phyloP scores from a whole-genome alignment of 2,329 filamentous ascomycete genomes.

The Gnomoniopsis sp. region DNA sequence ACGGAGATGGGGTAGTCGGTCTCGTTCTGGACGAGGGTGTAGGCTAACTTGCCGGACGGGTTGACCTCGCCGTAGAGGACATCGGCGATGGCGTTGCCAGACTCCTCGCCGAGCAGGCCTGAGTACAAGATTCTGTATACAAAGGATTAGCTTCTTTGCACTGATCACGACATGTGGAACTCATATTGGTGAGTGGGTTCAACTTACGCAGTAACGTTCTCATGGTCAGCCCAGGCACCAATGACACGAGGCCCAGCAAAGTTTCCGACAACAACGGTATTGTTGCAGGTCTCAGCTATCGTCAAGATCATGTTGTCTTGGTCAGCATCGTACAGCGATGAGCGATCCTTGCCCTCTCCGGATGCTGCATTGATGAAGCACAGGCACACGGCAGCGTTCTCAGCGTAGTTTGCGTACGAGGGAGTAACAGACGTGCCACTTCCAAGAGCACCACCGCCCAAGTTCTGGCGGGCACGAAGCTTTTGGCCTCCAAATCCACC shows the following conservation, averaged over 20 bases:
- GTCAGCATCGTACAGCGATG: conserved; percentile 18
- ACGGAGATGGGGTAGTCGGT: conserved; percentile 48
- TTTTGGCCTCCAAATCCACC: not conserved
- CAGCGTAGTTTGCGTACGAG: conserved; percentile 15
- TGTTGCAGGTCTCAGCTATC: conserved; percentile 59
- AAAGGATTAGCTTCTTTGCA: not conserved
- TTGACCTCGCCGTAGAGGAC: conserved; percentile 59
- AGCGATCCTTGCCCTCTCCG: conserved; percentile 44
- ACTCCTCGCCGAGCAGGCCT: conserved; percentile 59
- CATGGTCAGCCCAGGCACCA: conserved; percentile 52
- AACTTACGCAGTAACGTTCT: conserved; percentile 51
- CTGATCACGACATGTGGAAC: not conserved
- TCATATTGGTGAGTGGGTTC: not conserved
- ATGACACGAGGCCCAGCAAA: conserved; percentile 59
- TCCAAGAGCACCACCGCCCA: conserved; percentile 3
- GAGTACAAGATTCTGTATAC: conserved; percentile 46
- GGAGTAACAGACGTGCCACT: conserved; percentile 7
- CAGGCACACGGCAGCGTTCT: conserved; percentile 34
- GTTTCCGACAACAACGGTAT: conserved; percentile 66
- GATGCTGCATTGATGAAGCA: conserved; percentile 66
- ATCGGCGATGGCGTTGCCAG: conserved; percentile 57
- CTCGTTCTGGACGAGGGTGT: conserved; percentile 51
- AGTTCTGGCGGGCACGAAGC: not conserved
- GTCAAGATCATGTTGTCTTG: conserved; percentile 55
- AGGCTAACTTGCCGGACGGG: conserved; percentile 54